Evolutionary conservation across 225 moss, liverwort and hornwort species (phyloP).

Genomic region (Marchantia polymorpha): DNA sequence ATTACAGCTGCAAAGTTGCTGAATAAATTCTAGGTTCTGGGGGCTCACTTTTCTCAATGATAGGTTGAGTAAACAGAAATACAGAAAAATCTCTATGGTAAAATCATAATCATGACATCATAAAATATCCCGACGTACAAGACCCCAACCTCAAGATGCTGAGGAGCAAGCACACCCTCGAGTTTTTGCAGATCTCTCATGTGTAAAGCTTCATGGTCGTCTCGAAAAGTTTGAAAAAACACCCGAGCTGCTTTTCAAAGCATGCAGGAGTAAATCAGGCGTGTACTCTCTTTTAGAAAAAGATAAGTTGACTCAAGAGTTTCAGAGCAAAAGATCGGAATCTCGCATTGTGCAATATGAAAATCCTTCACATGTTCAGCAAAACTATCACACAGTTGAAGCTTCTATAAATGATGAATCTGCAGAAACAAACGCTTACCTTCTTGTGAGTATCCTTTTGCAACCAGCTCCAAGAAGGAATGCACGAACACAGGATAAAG

Average conservation of each 20-base stretch:
- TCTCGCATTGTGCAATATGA: neutral
- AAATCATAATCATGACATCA: neutral
- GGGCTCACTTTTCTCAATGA: neutral
- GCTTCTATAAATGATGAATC: neutral
- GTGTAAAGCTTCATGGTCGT: slow-evolving; percentile 81
- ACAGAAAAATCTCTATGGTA: neutral
- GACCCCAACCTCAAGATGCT: slow-evolving; percentile 66
- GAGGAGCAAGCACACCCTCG: slow-evolving; percentile 82
- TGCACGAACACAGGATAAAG: slow-evolving; percentile 94
- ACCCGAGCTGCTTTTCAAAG: slow-evolving; percentile 51
- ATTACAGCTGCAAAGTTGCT: neutral
- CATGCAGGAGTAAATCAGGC: neutral
- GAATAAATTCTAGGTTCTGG: neutral
- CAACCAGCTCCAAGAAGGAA: slow-evolving; percentile 89
- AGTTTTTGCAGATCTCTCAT: slow-evolving; percentile 78
- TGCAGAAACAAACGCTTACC: slow-evolving; percentile 15
- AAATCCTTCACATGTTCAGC: neutral
- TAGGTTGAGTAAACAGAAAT: too few species aligned
- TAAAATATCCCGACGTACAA: neutral
- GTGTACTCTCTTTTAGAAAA: neutral
- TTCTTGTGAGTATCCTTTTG: slow-evolving; percentile 84
- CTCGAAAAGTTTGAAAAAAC: slow-evolving; percentile 79
- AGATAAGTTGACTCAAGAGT: too few species aligned
- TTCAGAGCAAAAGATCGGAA: neutral
- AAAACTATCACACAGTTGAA: neutral